phyloP scores from a whole-genome alignment of 352 stramenopile genomes.

The Phytophthora pisi region DNA sequence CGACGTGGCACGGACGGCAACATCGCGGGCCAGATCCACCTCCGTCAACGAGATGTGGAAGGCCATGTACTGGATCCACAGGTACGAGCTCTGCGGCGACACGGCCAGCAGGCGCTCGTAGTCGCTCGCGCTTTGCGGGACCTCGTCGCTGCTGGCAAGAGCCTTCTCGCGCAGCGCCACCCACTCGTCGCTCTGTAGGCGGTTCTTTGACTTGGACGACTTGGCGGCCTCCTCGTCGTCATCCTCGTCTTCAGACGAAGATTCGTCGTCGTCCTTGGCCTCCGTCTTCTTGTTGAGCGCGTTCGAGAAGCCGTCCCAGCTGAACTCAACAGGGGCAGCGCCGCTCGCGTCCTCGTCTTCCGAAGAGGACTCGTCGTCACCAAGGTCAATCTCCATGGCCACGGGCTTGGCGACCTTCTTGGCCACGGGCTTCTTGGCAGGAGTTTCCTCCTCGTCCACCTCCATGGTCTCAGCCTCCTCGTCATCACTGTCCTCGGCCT shows the following conservation, averaged over 20 bases:
- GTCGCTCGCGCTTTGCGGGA: constrained; percentile 92
- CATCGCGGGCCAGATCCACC: constrained; percentile 91
- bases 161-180: constrained; percentile 93
- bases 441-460: constrained; percentile 57
- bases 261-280: constrained; percentile 49
- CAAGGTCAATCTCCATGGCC: constrained; percentile 47
- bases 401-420: constrained; percentile 45
- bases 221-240: constrained; percentile 59
- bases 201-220: constrained; percentile 89
- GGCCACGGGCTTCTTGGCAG: constrained; percentile 40
- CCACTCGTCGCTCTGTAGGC: constrained; percentile 94
- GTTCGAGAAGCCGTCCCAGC: constrained; percentile 86
- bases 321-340: constrained; percentile 71
- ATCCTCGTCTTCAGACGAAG: constrained; percentile 61
- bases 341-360: constrained; percentile 56
- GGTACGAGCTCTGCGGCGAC: constrained; percentile 94
- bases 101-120: constrained; percentile 96
- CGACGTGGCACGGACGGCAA: constrained; percentile 93
- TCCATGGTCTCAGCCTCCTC: constrained; percentile 56
- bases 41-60: constrained; percentile 97
- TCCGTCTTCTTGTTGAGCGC: constrained; percentile 60
- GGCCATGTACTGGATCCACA: constrained; percentile 99
- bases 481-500: constrained; percentile 50
- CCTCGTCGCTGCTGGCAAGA: constrained; percentile 91
- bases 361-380: constrained; percentile 64